These are phyloP conservation scores for Fusarium sp. DNA, from an alignment of 2,329 filamentous ascomycete genomes.

Conservation along the genomic window DNA sequence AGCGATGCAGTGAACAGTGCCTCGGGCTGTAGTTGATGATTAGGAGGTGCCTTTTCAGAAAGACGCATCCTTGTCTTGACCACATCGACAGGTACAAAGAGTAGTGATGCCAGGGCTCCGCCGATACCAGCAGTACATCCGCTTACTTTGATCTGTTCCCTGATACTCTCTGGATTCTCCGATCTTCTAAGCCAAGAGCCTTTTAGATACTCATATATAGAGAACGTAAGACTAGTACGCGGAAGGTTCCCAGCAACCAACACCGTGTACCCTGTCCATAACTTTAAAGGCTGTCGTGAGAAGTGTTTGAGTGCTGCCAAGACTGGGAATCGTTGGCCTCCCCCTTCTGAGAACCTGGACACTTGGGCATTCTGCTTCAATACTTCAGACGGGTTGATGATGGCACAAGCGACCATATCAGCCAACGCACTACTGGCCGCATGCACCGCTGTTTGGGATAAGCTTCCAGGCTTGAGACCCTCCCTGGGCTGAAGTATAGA, in stretches of 20 bases:
- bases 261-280: constrained; percentile 32
- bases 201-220: constrained; percentile 31
- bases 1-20: constrained; percentile 3
- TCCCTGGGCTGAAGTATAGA: constrained; percentile 3
- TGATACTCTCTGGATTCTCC: background rate
- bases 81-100: constrained; percentile 25
- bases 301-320: constrained; percentile 19
- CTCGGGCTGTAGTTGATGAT: constrained; percentile 15
- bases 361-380: constrained; percentile 31
- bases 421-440: constrained; percentile 23
- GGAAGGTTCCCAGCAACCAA: constrained; percentile 30
- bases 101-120: constrained; percentile 20
- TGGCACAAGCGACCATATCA: constrained; percentile 31
- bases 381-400: constrained; percentile 33
- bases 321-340: background rate
- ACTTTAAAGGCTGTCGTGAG: constrained; percentile 14
- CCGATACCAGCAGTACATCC: constrained; percentile 25
- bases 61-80: constrained; percentile 33
- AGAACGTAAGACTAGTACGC: constrained; percentile 27
- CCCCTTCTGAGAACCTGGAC: constrained; percentile 16
- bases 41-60: constrained; percentile 1
- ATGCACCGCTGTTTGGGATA: constrained; percentile 16
- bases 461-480: background rate
- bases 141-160: constrained; percentile 24
- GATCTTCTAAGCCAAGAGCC: constrained; percentile 1